Evolutionary conservation across 768 basidiomycete genomes (phyloP), one percentile per base, ranked within the genome.

Genomic region (Rhizopogon vesiculosus): DNA sequence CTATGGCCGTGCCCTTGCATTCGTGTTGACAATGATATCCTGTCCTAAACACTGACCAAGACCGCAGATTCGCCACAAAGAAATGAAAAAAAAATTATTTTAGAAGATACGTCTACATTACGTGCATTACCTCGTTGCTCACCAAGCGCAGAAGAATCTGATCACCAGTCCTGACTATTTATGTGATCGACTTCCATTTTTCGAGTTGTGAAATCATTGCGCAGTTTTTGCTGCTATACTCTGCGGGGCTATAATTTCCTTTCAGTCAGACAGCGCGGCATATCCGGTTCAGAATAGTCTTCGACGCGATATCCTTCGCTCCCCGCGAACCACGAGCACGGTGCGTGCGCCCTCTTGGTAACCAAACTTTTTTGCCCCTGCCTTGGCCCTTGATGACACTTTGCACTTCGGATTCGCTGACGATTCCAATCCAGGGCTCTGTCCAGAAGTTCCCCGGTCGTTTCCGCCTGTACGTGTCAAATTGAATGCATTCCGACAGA

Each of bases 31-130:
- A 25, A 25, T 25, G 25, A 5, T 2, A 33, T 56, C 15, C 22
- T 15, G 22, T 49, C 38, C 19, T 38, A 5, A 33, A 22, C 18
- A 19, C 46, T 49, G 48, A 49, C 15, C 33, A 22, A 19, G 16
- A 38, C 33, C 13, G 15, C 19, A 49, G 48, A 38, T 49, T 16
- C 15, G 8, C 35, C 8, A 22, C 18, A 18, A 49, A 49, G 12
- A 10, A 10, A 38, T 38, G 35, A 1, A 22, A 53, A 54, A 38
- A n/a, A 7, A 18, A 13, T 35, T 19, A 7, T 15, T 29, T 38
- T 55, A 3, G 22, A 55, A 55, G 7, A 38, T 51, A 28, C 35
- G 35, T 53, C 33, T 53, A 16, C 18, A 16, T 55, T 40, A 55
- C 38, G 49, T 54, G 31, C 10, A 28, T 53, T 53, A 31, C 50